A percentile compares a stretch with the other conserved stretches of the same genome.
Evolutionary conservation across 495 filamentous ascomycete species (phyloP).

Genomic region (Sporormia fimetaria): DNA sequence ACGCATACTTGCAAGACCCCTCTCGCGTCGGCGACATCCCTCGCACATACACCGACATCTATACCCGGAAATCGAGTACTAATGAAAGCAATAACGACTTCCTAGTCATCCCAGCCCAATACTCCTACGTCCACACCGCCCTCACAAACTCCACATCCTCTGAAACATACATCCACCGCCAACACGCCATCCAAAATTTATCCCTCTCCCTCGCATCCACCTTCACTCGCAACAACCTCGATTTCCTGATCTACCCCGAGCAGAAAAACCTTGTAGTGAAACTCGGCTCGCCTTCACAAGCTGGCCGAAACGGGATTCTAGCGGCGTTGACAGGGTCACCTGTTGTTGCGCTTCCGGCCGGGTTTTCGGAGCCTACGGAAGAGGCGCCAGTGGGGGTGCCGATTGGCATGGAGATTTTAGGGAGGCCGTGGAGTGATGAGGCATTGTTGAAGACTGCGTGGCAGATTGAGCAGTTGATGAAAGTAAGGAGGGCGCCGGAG

Average conservation of each 20-base stretch:
- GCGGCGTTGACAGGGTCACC: conserved; percentile 53
- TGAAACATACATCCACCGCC: conserved; percentile 35
- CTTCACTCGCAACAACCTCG: conserved; percentile 40
- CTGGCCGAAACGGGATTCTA: conserved; percentile 52
- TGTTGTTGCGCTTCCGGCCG: conserved; percentile 49
- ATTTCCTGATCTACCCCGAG: conserved; percentile 54
- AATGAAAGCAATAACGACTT: conserved; percentile 32
- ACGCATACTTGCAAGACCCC: conserved; percentile 38
- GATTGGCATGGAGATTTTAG: conserved; percentile 55
- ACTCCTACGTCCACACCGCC: conserved; percentile 40
- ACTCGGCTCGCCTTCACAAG: conserved; percentile 44
- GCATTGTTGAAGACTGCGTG: conserved; percentile 43
- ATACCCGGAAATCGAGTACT: conserved; percentile 14
- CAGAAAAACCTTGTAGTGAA: conserved; percentile 52
- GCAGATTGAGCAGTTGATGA: conserved; percentile 33
- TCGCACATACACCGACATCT: conserved; percentile 37
- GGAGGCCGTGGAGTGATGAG: conserved; percentile 42
- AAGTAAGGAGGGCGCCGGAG: conserved; percentile 37
- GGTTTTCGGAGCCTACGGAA: conserved; percentile 35
- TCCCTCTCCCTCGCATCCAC: conserved; percentile 37
- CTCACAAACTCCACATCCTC: conserved; percentile 39
- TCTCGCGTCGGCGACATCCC: conserved; percentile 27
- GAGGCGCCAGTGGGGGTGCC: conserved; percentile 47
- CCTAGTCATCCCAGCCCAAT: conserved; percentile 47
- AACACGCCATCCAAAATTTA: conserved; percentile 38